Evolutionary conservation across 139 green algal species (phyloP).

Genomic region (Bryopsis sp.): DNA sequence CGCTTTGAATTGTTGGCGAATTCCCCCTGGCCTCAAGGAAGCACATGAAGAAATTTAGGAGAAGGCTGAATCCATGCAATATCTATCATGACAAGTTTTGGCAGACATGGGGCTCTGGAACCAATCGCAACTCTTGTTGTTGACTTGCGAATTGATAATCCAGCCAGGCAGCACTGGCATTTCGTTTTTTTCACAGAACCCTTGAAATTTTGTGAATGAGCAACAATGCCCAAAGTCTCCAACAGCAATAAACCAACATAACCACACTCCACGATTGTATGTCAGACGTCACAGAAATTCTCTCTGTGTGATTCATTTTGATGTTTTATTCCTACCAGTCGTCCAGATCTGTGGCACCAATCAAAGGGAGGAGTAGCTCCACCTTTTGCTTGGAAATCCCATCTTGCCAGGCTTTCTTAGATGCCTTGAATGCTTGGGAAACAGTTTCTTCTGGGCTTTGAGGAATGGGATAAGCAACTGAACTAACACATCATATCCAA

Average conservation of each 20-base stretch:
- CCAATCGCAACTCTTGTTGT: not conserved
- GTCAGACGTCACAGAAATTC: too few species aligned
- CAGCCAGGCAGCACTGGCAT: too few species aligned
- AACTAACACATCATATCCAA: too few species aligned
- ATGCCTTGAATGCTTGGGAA: constrained; percentile 47
- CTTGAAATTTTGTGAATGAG: too few species aligned
- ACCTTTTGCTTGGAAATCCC: constrained; percentile 54
- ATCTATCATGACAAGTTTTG: not conserved
- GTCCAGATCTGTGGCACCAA: constrained; percentile 84
- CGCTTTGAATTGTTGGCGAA: constrained; percentile 81
- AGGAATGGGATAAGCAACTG: not conserved
- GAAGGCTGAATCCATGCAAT: not conserved
- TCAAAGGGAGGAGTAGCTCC: constrained; percentile 79
- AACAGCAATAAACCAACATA: too few species aligned
- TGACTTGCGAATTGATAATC: too few species aligned
- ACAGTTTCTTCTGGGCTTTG: constrained; percentile 36
- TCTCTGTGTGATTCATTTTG: too few species aligned
- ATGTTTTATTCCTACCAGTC: too few species aligned
- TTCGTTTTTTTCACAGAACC: too few species aligned
- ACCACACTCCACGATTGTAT: too few species aligned
- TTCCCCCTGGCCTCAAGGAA: constrained; percentile 58
- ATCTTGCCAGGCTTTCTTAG: constrained; percentile 42
- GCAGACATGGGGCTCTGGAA: constrained; percentile 2
- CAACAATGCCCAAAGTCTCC: too few species aligned
- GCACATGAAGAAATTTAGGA: not conserved